A percentile compares a stretch with the other conserved stretches of the same genome.
Evolutionary conservation across 2,329 filamentous ascomycete species (phyloP).

Genomic region (Leptosphaerulina australis): DNA sequence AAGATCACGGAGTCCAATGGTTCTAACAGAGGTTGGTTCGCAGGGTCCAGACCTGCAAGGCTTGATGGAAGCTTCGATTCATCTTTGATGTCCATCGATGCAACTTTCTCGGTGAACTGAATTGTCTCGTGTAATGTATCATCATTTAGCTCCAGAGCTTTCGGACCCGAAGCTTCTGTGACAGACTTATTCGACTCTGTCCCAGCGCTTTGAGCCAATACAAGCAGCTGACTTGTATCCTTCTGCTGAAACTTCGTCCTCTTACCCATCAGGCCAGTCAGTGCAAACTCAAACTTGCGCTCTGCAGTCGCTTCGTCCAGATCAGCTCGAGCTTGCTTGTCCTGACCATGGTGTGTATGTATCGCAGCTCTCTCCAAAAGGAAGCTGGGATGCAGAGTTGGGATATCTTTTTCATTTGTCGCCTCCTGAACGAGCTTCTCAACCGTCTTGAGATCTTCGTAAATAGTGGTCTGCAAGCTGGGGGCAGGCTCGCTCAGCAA

Average conservation of each 20-base stretch:
- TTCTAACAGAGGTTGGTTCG: constrained; percentile 79
- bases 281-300: constrained; percentile 76
- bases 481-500: constrained; percentile 68
- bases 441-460: constrained; percentile 63
- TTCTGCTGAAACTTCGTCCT: constrained; percentile 80
- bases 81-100: constrained; percentile 52
- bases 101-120: constrained; percentile 68
- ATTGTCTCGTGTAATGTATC: constrained; percentile 92
- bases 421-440: constrained; percentile 50
- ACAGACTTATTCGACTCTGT: constrained; percentile 21
- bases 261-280: constrained; percentile 88
- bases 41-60: constrained; percentile 71
- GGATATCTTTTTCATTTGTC: constrained; percentile 24
- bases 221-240: constrained; percentile 84
- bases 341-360: constrained; percentile 81
- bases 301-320: constrained; percentile 69
- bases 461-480: constrained; percentile 65
- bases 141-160: constrained; percentile 81
- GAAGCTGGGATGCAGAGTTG: constrained; percentile 63
- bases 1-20: constrained; percentile 90
- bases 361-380: constrained; percentile 82
- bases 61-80: constrained; percentile 62
- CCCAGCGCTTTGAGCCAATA: constrained; percentile 77
- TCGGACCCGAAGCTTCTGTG: constrained; percentile 57
- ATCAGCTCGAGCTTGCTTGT: constrained; percentile 74